Conservation (phyloP, 495 filamentous ascomycete species). For the Penicillium subrubescens region DNA sequence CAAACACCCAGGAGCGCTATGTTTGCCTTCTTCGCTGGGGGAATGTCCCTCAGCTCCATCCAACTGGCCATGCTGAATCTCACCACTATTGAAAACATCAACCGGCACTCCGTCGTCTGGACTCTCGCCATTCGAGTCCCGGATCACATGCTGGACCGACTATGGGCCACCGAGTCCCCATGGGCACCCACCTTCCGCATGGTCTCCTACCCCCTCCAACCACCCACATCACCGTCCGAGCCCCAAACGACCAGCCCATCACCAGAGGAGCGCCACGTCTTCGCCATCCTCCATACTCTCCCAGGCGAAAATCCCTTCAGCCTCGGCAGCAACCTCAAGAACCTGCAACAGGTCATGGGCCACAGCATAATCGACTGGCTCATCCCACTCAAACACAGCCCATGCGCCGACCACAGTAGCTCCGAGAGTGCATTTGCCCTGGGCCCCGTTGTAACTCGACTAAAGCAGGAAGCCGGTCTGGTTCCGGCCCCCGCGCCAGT, state of each 20-base stretch:
- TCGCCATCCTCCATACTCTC: conserved; percentile 72
- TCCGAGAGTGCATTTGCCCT: conserved; percentile 48
- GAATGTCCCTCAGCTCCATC: conserved; percentile 71
- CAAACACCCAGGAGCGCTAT: conserved; percentile 53
- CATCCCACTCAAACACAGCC: conserved; percentile 67
- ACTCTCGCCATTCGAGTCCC: conserved; percentile 77
- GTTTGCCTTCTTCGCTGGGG: conserved; percentile 73
- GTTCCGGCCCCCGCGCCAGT: conserved; percentile 11
- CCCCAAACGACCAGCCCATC: conserved; percentile 18
- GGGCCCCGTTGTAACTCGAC: conserved; percentile 54
- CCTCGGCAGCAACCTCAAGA: conserved; percentile 59
- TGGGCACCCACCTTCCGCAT: conserved; percentile 50
- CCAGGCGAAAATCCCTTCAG: conserved; percentile 82
- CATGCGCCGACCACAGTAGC: conserved; percentile 57
- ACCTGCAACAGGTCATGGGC: conserved; percentile 78
- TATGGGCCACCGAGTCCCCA: conserved; percentile 33
- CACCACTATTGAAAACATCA: conserved; percentile 81
- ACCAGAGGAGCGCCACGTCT: conserved; percentile 55
- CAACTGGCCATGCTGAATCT: conserved; percentile 70
- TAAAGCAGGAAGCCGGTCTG: conserved; percentile 52
- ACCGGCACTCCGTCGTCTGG: conserved; percentile 61
- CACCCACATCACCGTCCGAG: conserved; percentile 15
- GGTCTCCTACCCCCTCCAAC: conserved; percentile 45
- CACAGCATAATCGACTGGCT: conserved; percentile 70
- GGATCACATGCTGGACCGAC: conserved; percentile 43